phyloP scores from a whole-genome alignment of 768 basidiomycete species.

The Leccinum rimulosum region DNA sequence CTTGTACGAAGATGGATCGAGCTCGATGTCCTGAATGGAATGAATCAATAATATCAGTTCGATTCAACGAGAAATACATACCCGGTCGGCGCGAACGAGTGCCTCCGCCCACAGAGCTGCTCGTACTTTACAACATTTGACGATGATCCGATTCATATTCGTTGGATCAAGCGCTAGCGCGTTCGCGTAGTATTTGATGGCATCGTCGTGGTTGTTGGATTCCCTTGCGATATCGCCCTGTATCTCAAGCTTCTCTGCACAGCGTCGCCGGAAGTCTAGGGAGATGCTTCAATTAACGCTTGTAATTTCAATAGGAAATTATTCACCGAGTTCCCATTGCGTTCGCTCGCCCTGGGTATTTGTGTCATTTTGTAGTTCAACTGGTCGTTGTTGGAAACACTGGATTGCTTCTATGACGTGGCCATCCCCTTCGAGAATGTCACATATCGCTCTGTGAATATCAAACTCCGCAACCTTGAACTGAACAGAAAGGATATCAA shows the following conservation, averaged over 20 bases:
- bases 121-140: neutral
- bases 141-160: neutral
- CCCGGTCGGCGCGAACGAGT: neutral
- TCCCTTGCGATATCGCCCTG: neutral
- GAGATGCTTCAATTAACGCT: neutral
- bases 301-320: neutral
- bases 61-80: neutral
- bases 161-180: neutral
- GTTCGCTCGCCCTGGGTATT: neutral
- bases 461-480: slow-evolving; percentile 1
- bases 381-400: slow-evolving; percentile 1
- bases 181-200: neutral
- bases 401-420: neutral
- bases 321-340: slow-evolving; percentile 1
- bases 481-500: neutral
- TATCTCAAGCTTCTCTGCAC: neutral
- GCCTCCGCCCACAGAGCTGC: neutral
- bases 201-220: neutral
- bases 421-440: neutral
- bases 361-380: neutral
- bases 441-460: neutral
- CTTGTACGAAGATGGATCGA: neutral
- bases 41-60: neutral
- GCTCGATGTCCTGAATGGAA: neutral
- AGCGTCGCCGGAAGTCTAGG: neutral